Evolutionary conservation across 1,139 yeast genomes (phyloP), one percentile per base, ranked within the genome.

Genomic region (Yamadazyma jaroonii): DNA sequence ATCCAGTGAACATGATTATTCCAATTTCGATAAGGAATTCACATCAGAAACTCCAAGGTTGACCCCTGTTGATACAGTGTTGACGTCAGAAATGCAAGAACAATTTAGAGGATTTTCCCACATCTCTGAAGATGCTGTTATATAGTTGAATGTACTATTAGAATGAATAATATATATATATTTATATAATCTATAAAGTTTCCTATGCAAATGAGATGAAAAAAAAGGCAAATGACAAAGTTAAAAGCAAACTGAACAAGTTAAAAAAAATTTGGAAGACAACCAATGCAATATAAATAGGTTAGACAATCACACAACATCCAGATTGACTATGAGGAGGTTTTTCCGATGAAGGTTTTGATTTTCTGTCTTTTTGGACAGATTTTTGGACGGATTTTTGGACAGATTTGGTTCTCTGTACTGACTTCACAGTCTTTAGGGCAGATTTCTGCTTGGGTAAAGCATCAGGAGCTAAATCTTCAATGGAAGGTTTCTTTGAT

Each of bases 31-130:
- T 63, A 84, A 83, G 54, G 97, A 92, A 57, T 92, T 92, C 57
- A 92, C 98, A 1, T 79, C 88, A 2, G 97, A 94, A 56, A 86
- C 95, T 24, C 97, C 98, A 28, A 83, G 95, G 37, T 73, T 92
- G 61, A 92, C 98, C 0, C 98, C 98, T 1, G 92, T 92, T 35
- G 92, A 87, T 44, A 84, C 96, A 12, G 82, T 86, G 4, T 72
- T 92, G 57, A 84, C 95, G 11, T 80, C 94, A 1, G 81, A 82
- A 31, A 84, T 86, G 81, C 98, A 92, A 70, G 97, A 92, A 54
- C 95, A 88, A 66, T 92, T 92, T 74, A 80, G 97, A 54, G 98
- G 98, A 3, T 92, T 92, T 63, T 87, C 97, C 2, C 92, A 88
- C 59, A 79, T 88, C 54, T 79, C 87, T 31, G 95, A 84, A 31